Conservation (phyloP, 169 alveolate genomes). For the Cryptosporidium tyzzeri region DNA sequence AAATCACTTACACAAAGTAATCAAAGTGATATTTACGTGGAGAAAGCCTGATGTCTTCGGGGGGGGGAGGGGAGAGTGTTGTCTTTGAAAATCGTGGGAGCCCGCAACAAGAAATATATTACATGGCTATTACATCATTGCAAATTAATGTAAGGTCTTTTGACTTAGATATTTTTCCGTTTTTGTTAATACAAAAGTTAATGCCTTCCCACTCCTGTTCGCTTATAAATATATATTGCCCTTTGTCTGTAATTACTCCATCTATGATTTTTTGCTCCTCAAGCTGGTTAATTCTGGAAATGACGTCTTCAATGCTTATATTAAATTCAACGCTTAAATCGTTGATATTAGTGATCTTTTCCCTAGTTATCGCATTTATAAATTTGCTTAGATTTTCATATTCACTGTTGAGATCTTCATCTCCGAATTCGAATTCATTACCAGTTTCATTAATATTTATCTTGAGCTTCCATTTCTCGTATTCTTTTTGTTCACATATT, state of each 20-base stretch:
- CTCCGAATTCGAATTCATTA: constrained; percentile 21
- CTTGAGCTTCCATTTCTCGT: constrained; percentile 26
- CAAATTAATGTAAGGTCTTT: constrained; percentile 12
- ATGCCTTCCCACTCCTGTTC: constrained; percentile 33
- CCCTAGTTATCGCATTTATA: background rate
- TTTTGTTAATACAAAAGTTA: background rate
- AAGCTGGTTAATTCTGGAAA: constrained; percentile 24
- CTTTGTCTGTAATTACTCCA: constrained; percentile 39
- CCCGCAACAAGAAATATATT: background rate
- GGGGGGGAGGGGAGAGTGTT: background rate
- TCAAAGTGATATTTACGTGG: no score
- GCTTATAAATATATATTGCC: constrained; percentile 30
- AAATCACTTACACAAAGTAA: background rate
- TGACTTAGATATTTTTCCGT: constrained; percentile 27
- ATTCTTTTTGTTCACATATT: background rate
- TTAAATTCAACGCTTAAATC: constrained; percentile 26
- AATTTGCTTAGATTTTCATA: background rate
- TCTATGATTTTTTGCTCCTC: constrained; percentile 41
- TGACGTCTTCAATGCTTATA: constrained; percentile 17
- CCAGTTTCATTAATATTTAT: constrained; percentile 23
- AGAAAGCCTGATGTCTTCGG: background rate
- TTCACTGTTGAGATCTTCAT: constrained; percentile 12
- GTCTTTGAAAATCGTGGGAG: background rate
- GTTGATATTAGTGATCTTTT: constrained; percentile 2
- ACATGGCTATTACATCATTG: constrained; percentile 13